These are phyloP conservation scores for Aspergillus bertholletiae DNA, from an alignment of 495 filamentous ascomycete genomes.

Conservation along the genomic window DNA sequence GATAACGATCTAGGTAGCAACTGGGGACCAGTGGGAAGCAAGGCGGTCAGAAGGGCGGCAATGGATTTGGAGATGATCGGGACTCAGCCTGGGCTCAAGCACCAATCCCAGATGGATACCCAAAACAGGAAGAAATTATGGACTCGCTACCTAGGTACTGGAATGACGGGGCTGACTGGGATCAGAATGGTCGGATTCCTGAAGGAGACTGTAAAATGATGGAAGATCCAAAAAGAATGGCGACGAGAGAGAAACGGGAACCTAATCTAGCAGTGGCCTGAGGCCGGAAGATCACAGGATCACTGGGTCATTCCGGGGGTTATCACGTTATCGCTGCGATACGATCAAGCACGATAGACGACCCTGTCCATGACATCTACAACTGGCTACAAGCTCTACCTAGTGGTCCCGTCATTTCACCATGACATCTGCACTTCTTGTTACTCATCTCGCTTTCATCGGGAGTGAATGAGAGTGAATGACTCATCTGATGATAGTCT, in stretches of 20 bases:
- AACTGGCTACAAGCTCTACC: too few relatives aligned
- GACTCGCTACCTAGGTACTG: neutral
- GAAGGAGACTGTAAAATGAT: neutral
- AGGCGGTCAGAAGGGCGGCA: constrained; percentile 32
- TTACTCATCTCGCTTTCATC: neutral
- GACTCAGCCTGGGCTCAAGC: neutral
- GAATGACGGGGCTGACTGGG: neutral
- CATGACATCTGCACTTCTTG: neutral
- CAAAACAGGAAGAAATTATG: neutral
- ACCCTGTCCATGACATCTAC: neutral
- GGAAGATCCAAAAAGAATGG: neutral
- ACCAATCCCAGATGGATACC: neutral
- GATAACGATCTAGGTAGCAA: constrained; percentile 30
- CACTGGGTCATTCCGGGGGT: neutral
- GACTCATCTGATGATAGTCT: neutral
- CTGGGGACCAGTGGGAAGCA: constrained; percentile 9
- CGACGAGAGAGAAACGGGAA: neutral
- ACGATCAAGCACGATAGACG: constrained; percentile 4
- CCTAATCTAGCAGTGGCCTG: neutral
- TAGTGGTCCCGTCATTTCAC: too few relatives aligned
- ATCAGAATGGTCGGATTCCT: neutral
- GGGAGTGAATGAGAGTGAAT: neutral
- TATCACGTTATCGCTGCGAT: constrained; percentile 17
- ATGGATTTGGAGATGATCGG: neutral
- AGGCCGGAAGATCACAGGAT: constrained; percentile 5